Conservation (phyloP, 2,329 filamentous ascomycete species). For the Keithomyces neogunnii region DNA sequence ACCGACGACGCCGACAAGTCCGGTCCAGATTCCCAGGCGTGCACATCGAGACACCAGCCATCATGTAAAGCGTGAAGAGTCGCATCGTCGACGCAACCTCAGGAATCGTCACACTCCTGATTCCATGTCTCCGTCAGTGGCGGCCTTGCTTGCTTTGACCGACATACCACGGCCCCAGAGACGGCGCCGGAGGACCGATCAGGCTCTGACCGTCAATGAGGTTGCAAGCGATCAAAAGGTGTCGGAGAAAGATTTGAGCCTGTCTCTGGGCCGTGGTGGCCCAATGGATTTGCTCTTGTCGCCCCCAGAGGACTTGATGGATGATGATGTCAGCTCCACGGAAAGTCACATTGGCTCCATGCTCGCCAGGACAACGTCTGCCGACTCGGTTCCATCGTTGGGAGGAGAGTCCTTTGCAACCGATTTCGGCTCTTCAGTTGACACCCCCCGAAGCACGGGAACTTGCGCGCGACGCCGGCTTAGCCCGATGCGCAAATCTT, state of each 20-base stretch:
- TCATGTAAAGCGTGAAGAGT: conserved; percentile 28
- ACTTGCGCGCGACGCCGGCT: conserved; percentile 21
- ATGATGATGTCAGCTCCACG: conserved; percentile 38
- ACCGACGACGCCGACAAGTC: conserved; percentile 33
- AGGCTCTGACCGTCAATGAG: conserved; percentile 43
- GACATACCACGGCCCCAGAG: conserved; percentile 43
- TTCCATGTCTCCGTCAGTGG: conserved; percentile 49
- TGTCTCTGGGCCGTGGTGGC: conserved; percentile 38
- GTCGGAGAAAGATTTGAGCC: conserved; percentile 50
- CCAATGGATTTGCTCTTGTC: conserved; percentile 53
- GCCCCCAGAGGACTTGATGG: conserved; percentile 48
- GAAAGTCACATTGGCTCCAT: conserved; percentile 45
- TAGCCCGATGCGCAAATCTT: conserved; percentile 35
- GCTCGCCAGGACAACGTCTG: conserved; percentile 45
- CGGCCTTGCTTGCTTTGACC: conserved; percentile 53
- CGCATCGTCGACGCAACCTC: conserved; percentile 25
- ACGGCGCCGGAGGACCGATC: conserved; percentile 17
- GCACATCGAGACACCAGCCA: conserved; percentile 28
- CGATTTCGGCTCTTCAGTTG: conserved; percentile 39
- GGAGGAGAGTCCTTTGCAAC: conserved; percentile 45
- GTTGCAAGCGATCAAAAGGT: conserved; percentile 45
- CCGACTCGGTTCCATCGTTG: conserved; percentile 54
- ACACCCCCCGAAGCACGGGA: conserved; percentile 36
- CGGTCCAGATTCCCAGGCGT: conserved; percentile 46
- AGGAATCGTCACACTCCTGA: conserved; percentile 42